Conservation (phyloP, 805 yeast genomes). For the Saccharomycopsis lassenensis region DNA sequence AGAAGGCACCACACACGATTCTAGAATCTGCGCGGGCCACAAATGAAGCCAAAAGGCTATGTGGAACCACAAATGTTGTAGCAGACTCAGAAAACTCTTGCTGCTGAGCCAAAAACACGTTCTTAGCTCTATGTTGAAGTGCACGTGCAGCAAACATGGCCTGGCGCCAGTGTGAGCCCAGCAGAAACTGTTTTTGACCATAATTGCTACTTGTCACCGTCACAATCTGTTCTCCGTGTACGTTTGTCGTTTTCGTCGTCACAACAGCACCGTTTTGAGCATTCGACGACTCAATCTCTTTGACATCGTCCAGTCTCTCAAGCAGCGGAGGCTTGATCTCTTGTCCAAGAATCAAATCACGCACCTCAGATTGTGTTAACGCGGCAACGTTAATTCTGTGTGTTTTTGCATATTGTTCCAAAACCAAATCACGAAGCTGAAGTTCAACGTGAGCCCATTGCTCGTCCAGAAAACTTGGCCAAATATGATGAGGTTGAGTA, state of each 20-base stretch:
- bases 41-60: conserved; percentile 66
- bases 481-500: conserved; percentile 71
- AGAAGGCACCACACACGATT: conserved; percentile 68
- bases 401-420: conserved; percentile 75
- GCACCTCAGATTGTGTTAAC: conserved; percentile 83
- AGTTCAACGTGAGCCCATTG: conserved; percentile 90
- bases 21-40: conserved; percentile 73
- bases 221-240: conserved; percentile 92
- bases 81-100: conserved; percentile 45
- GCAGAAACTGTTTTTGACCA: conserved; percentile 74
- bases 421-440: conserved; percentile 76
- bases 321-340: conserved; percentile 85
- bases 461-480: conserved; percentile 86
- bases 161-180: conserved; percentile 84
- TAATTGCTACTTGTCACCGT: conserved; percentile 87
- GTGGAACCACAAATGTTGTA: conserved; percentile 70
- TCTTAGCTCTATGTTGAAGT: conserved; percentile 62
- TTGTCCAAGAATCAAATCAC: conserved; percentile 91
- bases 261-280: conserved; percentile 57
- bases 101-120: conserved; percentile 62
- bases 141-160: conserved; percentile 72
- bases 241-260: conserved; percentile 76
- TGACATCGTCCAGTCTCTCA: conserved; percentile 64
- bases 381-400: conserved; percentile 79
- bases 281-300: conserved; percentile 43